Evolutionary conservation across 257 asterid genomes (phyloP).

Genomic region (Leptodermis oblonga): DNA sequence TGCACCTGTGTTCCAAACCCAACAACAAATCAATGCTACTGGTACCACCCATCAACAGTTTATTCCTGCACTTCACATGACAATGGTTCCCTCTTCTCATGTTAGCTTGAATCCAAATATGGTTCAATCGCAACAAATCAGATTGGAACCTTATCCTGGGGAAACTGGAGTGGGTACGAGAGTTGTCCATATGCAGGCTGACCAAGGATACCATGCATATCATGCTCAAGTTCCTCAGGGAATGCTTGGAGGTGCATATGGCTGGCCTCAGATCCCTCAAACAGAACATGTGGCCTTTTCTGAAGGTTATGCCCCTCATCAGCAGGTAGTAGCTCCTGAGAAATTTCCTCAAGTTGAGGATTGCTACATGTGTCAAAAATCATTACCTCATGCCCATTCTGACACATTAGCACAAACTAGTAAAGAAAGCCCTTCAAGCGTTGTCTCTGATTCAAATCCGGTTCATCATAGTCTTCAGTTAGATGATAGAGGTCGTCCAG

Average conservation of each 20-base stretch:
- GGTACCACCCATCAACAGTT: constrained; percentile 58
- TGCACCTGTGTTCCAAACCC: constrained; percentile 51
- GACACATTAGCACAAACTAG: constrained; percentile 68
- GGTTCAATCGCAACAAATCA: constrained; percentile 55
- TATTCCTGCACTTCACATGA: constrained; percentile 56
- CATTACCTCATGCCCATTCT: constrained; percentile 96
- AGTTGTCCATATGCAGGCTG: constrained; percentile 52
- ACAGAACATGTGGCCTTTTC: constrained; percentile 41
- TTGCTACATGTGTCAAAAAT: constrained; percentile 87
- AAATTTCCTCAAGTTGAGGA: constrained; percentile 41
- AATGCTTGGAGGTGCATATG: constrained; percentile 45
- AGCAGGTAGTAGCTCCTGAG: constrained; percentile 33
- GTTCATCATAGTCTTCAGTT: constrained; percentile 48
- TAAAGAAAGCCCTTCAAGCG: constrained; percentile 47
- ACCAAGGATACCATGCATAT: constrained; percentile 52
- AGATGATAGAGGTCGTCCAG: constrained; percentile 59
- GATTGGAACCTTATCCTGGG: constrained; percentile 48
- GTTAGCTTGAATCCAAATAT: constrained; percentile 50
- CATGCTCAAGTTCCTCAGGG: constrained; percentile 48
- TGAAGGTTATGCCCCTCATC: constrained; percentile 20
- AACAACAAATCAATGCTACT: constrained; percentile 37
- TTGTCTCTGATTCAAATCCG: constrained; percentile 41
- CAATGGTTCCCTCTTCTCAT: constrained; percentile 55
- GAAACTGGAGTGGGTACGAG: constrained; percentile 50
- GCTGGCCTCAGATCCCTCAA: constrained; percentile 64